phyloP scores from a whole-genome alignment of 2,329 filamentous ascomycete genomes.

The Aspergillus uvarum region DNA sequence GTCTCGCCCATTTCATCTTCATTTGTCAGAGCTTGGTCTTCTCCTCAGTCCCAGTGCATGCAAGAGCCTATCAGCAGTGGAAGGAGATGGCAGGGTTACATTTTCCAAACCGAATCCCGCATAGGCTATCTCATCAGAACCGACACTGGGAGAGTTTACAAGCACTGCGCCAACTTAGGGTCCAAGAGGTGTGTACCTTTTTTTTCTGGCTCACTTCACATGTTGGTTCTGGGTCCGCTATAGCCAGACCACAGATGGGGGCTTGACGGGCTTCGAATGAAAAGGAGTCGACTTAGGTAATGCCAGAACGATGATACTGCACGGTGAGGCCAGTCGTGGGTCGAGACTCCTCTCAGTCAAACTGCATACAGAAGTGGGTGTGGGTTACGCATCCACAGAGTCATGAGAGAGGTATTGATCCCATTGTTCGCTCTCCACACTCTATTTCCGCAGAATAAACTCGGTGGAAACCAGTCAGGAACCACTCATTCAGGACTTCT shows the following conservation, averaged over 20 bases:
- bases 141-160: background rate
- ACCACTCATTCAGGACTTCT: background rate
- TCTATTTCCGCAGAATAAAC: background rate
- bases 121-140: background rate
- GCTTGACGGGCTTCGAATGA: background rate
- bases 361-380: background rate
- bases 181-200: background rate
- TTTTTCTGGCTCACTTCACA: background rate
- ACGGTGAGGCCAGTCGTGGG: no score
- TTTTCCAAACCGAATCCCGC: background rate
- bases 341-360: background rate
- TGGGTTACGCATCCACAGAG: background rate
- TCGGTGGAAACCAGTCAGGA: background rate
- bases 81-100: background rate
- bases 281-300: background rate
- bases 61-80: background rate
- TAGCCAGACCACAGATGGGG: background rate
- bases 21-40: background rate
- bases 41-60: background rate
- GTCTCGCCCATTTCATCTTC: background rate
- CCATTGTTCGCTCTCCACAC: no score
- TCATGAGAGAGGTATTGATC: no score
- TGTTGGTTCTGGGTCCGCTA: background rate
- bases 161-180: background rate
- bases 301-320: background rate